phyloP scores from a whole-genome alignment of 2,329 filamentous ascomycete species.

The Xylaria polymorpha region DNA sequence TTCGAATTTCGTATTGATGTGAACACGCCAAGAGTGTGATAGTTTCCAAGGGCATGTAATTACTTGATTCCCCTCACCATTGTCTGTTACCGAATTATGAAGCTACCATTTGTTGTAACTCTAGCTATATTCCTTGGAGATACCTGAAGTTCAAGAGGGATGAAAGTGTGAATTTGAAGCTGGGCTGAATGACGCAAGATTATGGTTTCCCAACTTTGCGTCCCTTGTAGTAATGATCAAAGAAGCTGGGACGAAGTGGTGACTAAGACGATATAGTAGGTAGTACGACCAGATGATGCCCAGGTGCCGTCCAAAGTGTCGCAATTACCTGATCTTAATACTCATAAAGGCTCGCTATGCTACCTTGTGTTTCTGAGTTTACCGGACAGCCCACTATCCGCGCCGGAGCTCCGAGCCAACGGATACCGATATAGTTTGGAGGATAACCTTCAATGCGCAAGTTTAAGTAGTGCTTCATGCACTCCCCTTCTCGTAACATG shows the following conservation, averaged over 20 bases:
- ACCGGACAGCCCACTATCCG: neutral
- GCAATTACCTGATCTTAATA: neutral
- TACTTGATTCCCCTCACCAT: neutral
- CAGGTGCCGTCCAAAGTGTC: neutral
- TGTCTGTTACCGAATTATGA: neutral
- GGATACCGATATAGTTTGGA: neutral
- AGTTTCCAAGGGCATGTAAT: neutral
- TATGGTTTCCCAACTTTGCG: neutral
- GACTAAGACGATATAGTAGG: neutral
- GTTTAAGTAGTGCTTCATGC: neutral
- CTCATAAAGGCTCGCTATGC: neutral
- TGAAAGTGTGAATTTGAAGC: neutral
- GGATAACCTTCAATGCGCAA: neutral
- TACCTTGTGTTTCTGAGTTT: neutral
- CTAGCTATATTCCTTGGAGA: neutral
- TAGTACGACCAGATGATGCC: neutral
- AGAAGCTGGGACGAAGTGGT: neutral
- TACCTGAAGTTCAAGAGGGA: neutral
- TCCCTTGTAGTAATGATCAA: neutral
- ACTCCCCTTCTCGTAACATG: neutral
- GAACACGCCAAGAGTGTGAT: conserved; percentile 11
- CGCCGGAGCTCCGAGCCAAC: neutral
- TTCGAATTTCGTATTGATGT: conserved; percentile 34
- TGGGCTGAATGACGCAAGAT: neutral
- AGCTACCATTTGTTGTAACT: neutral